These are phyloP conservation scores for Flaveria sonorensis DNA, from an alignment of 129 eudicot genomes.

Conservation along the genomic window DNA sequence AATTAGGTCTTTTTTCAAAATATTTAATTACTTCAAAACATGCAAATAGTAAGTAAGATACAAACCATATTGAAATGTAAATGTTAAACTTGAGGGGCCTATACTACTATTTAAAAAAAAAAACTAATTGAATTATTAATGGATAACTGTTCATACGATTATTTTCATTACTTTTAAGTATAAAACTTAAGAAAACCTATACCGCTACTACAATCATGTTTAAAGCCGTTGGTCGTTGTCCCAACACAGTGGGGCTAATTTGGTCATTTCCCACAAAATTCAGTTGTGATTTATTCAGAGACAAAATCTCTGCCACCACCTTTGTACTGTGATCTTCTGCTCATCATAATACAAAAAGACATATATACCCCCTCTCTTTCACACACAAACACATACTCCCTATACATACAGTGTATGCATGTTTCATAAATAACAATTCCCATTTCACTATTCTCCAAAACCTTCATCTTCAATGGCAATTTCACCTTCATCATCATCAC, in stretches of 20 bases:
- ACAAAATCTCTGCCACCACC: slow-evolving; percentile 41
- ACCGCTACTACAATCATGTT: background rate
- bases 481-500: slow-evolving; percentile 5
- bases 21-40: too few species aligned
- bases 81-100: background rate
- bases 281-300: slow-evolving; percentile 19
- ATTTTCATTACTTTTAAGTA: too few species aligned
- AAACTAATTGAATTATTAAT: too few species aligned
- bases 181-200: too few species aligned
- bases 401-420: background rate
- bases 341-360: slow-evolving; percentile 22
- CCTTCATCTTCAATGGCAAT: slow-evolving; percentile 29
- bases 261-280: slow-evolving; percentile 5
- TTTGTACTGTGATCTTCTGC: slow-evolving; percentile 25
- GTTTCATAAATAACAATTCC: background rate
- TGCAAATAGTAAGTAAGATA: too few species aligned
- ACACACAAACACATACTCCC: background rate
- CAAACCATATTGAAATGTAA: background rate
- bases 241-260: background rate
- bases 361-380: slow-evolving; percentile 11
- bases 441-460: background rate
- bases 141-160: too few species aligned
- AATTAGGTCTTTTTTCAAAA: too few species aligned
- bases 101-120: too few species aligned
- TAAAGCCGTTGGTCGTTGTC: slow-evolving; percentile 24